Evolutionary conservation across 1,139 yeast species (phyloP), one percentile per base, ranked within the genome.

Genomic region (Magnusiomyces suaveolens): DNA sequence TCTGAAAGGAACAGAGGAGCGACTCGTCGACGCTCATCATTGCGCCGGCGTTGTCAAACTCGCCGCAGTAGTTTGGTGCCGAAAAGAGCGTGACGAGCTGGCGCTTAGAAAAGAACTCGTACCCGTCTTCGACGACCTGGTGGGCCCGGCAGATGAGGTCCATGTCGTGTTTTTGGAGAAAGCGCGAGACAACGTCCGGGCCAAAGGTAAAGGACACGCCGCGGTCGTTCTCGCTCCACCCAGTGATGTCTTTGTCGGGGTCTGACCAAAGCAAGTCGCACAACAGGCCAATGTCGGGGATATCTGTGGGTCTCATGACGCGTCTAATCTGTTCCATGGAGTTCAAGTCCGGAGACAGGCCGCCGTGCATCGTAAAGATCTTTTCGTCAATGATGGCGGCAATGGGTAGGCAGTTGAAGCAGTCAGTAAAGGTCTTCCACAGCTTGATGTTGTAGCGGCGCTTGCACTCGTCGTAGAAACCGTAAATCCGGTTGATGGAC

Each of bases 71-170:
- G 66, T 87, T 87, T 2, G 96, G 96, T 1, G 96, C 96, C 61
- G 86, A 81, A 64, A 87, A 87, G 1, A 87, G 81, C 0, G 96
- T 87, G 1, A 87, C 95, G 60, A 87, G 75, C 65, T 81, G 83
- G 61, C 89, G 76, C 64, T 79, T 81, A 57, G 84, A 83, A 69
- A 86, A 87, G 65, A 87, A 87, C 67, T 87, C 96, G 66, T 87
- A 87, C 2, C 96, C 96, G 67, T 87, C 95, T 69, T 87, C 95
- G 48, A 87, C 96, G 51, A 87, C 96, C 95, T 87, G 87, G 69
- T 87, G 96, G 18, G 95, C 95, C 62, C 96, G 74, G 36, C 85
- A 89, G 60, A 87, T 78, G 63, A 87, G 72, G 69, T 87, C 96
- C 71, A 87, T 83, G 56, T 83, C 81, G 69, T 86, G 86, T 51